Conservation (phyloP, 83 land plant species). For the Picea abies region DNA sequence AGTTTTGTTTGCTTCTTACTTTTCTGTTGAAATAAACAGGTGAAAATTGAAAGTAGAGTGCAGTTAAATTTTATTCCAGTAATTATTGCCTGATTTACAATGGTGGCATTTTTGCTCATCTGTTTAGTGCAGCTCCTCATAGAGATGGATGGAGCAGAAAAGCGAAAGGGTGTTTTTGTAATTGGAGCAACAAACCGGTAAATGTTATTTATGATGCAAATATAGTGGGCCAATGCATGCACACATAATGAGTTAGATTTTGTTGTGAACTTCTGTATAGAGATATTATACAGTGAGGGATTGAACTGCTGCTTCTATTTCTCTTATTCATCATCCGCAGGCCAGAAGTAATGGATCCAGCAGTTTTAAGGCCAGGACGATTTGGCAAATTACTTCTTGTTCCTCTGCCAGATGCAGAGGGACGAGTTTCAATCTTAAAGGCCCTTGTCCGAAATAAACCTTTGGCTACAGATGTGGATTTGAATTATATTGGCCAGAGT, state of each 20-base stretch:
- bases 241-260: not conserved
- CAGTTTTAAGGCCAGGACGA: slow-evolving; percentile 89
- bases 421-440: slow-evolving; percentile 70
- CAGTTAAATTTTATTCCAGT: not conserved
- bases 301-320: not conserved
- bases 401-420: slow-evolving; percentile 77
- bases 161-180: slow-evolving; percentile 76
- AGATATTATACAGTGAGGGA: not conserved
- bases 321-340: slow-evolving; percentile 36
- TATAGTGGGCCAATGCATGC: not conserved
- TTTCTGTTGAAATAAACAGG: not conserved
- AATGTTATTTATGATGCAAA: slow-evolving; percentile 3
- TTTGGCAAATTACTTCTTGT: slow-evolving; percentile 83
- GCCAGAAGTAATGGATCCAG: slow-evolving; percentile 85
- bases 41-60: not conserved
- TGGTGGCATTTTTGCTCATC: not conserved
- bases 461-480: slow-evolving; percentile 70
- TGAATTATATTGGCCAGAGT: slow-evolving; percentile 52
- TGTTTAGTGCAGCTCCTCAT: slow-evolving; percentile 68
- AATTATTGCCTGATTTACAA: slow-evolving; percentile 1
- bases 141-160: slow-evolving; percentile 95
- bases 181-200: slow-evolving; percentile 98
- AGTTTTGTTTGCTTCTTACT: not conserved
- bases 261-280: not conserved
- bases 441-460: slow-evolving; percentile 74